Evolutionary conservation across 768 basidiomycete genomes (phyloP).

Genomic region (Suillus cothurnatus): DNA sequence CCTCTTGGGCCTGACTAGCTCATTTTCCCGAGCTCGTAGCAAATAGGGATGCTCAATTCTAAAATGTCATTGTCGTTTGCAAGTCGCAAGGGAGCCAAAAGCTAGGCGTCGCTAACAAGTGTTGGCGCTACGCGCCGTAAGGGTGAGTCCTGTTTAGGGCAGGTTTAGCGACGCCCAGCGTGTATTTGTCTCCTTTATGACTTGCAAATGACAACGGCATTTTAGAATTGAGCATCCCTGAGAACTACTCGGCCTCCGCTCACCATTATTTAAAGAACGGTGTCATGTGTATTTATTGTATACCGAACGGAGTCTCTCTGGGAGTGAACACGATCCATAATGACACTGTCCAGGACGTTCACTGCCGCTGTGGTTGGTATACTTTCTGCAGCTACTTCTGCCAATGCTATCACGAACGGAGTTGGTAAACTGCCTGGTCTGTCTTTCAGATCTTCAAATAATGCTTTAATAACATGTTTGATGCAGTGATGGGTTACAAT

Average conservation of each 20-base stretch:
- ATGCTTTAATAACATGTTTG: constrained; percentile 10
- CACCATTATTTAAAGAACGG: constrained; percentile 13
- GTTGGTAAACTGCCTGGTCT: constrained; percentile 35
- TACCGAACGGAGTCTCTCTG: not conserved
- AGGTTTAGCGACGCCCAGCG: too few relatives aligned
- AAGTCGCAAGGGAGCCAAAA: too few relatives aligned
- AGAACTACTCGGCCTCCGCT: constrained; percentile 10
- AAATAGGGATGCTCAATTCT: too few relatives aligned
- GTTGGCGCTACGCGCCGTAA: too few relatives aligned
- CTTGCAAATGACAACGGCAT: too few relatives aligned
- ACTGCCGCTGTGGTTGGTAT: constrained; percentile 12
- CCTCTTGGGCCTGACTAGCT: not conserved
- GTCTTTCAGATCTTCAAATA: not conserved
- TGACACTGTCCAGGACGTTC: constrained; percentile 15
- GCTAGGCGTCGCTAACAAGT: too few relatives aligned
- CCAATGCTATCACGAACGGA: constrained; percentile 28
- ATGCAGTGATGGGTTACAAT: constrained; percentile 35
- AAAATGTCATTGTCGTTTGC: too few relatives aligned
- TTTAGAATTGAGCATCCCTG: too few relatives aligned
- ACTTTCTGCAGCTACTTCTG: constrained; percentile 16
- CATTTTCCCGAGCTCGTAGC: not conserved
- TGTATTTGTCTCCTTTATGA: too few relatives aligned
- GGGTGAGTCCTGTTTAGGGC: too few relatives aligned
- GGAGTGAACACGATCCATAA: constrained; percentile 3
- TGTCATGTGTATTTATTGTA: not conserved